These are phyloP conservation scores for Apiospora aurea DNA, from an alignment of 2,329 filamentous ascomycete species.

Conservation along the genomic window DNA sequence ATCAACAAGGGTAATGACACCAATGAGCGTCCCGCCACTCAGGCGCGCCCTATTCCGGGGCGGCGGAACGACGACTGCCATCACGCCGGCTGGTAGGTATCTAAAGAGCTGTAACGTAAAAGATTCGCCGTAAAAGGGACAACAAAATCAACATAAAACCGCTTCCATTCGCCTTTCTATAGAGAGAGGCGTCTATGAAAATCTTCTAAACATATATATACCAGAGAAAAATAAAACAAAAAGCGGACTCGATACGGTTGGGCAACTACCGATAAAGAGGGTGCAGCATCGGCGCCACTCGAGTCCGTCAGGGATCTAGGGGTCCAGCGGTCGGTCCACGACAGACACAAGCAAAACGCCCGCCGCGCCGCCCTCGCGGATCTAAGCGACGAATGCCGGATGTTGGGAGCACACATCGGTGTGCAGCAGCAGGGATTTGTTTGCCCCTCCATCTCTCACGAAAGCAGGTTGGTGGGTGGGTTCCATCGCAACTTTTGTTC, in stretches of 20 bases:
- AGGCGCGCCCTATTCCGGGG: conserved; percentile 13
- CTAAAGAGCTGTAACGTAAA: neutral
- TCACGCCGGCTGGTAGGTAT: neutral
- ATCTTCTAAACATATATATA: neutral
- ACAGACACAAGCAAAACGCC: neutral
- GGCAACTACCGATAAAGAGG: neutral
- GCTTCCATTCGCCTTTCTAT: neutral
- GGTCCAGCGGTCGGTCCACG: neutral
- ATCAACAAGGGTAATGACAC: conserved; percentile 41
- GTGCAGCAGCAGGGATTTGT: neutral
- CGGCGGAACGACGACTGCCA: conserved; percentile 13
- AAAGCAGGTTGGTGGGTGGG: conserved; percentile 2
- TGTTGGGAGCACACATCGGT: neutral
- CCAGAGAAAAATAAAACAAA: neutral
- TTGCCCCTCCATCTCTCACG: neutral
- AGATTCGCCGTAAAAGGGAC: neutral
- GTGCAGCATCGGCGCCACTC: neutral
- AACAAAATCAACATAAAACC: neutral
- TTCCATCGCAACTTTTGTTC: neutral
- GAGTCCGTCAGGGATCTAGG: neutral
- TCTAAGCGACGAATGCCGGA: conserved; percentile 20
- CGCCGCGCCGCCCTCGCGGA: neutral
- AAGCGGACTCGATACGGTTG: neutral
- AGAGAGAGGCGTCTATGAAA: neutral
- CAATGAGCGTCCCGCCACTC: conserved; percentile 35